phyloP scores from a whole-genome alignment of 306 rosid genomes.

The Heteromeles arbutifolia region DNA sequence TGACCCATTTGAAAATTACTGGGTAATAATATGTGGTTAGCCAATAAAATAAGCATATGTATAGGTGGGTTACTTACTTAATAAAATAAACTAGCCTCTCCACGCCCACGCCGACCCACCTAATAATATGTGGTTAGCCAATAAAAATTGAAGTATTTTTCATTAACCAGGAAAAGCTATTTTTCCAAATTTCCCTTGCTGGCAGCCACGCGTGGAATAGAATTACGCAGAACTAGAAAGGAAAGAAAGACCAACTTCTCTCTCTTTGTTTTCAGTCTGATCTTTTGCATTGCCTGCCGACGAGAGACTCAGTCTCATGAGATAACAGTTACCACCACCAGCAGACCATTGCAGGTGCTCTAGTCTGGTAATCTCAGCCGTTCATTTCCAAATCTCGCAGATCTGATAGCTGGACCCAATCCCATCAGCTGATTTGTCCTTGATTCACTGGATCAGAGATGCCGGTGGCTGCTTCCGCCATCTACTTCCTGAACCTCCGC shows the following conservation, averaged over 20 bases:
- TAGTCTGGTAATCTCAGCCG: neutral
- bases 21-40: too few species aligned
- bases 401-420: conserved; percentile 18
- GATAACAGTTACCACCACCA: neutral
- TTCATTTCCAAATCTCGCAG: conserved; percentile 11
- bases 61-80: too few species aligned
- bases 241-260: neutral
- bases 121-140: too few species aligned
- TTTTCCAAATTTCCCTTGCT: neutral
- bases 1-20: too few species aligned
- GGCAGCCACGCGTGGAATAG: neutral
- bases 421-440: conserved; percentile 22
- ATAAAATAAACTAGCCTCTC: too few species aligned
- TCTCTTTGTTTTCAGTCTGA: neutral
- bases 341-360: neutral
- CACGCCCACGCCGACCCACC: too few species aligned
- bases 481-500: conserved; percentile 82
- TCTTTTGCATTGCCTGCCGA: neutral
- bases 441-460: conserved; percentile 56
- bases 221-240: neutral
- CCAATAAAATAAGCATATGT: too few species aligned
- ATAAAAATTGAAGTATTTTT: neutral
- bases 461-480: conserved; percentile 96
- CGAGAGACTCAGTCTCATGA: neutral
- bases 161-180: neutral